Evolutionary conservation across 2,329 filamentous ascomycete genomes (phyloP).

Genomic region (Aureobasidium melanogenum): DNA sequence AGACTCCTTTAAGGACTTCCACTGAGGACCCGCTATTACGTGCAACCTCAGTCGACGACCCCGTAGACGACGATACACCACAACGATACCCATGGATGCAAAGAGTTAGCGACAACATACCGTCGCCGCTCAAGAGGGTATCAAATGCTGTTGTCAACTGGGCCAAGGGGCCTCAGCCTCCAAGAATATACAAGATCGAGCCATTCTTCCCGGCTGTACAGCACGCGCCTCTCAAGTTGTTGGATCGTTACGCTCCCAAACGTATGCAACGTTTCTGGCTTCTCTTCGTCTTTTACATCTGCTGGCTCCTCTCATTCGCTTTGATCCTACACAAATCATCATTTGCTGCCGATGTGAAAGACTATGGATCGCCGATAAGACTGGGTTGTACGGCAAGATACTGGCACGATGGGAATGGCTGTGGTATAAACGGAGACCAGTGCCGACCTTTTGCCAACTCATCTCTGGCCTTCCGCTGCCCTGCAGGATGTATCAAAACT

Average conservation of each 20-base stretch:
- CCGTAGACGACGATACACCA: slow-evolving; percentile 9
- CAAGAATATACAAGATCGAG: slow-evolving; percentile 39
- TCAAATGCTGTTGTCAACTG: slow-evolving; percentile 26
- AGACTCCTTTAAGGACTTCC: slow-evolving; percentile 11
- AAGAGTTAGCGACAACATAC: slow-evolving; percentile 20
- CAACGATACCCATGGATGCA: slow-evolving; percentile 18
- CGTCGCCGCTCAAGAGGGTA: slow-evolving; percentile 17
- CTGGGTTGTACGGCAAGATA: slow-evolving; percentile 61
- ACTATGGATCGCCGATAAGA: slow-evolving; percentile 56
- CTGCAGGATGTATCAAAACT: slow-evolving; percentile 59
- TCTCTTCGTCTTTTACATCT: slow-evolving; percentile 50
- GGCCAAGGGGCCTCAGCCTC: slow-evolving; percentile 41
- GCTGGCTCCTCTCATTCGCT: slow-evolving; percentile 63
- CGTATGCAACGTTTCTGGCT: slow-evolving; percentile 50
- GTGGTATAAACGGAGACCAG: slow-evolving; percentile 63
- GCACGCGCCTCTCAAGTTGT: slow-evolving; percentile 53
- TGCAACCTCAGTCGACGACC: slow-evolving; percentile 20
- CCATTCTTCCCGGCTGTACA: slow-evolving; percentile 58
- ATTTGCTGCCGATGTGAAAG: slow-evolving; percentile 51
- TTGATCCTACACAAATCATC: slow-evolving; percentile 59
- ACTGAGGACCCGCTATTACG: slow-evolving; percentile 22
- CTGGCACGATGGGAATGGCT: slow-evolving; percentile 61
- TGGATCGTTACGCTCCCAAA: slow-evolving; percentile 55
- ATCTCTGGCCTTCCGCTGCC: slow-evolving; percentile 65
- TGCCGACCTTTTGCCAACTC: slow-evolving; percentile 67